These are phyloP conservation scores for Canna indica DNA, from an alignment of 176 grass and related monocot genomes.

Conservation along the genomic window DNA sequence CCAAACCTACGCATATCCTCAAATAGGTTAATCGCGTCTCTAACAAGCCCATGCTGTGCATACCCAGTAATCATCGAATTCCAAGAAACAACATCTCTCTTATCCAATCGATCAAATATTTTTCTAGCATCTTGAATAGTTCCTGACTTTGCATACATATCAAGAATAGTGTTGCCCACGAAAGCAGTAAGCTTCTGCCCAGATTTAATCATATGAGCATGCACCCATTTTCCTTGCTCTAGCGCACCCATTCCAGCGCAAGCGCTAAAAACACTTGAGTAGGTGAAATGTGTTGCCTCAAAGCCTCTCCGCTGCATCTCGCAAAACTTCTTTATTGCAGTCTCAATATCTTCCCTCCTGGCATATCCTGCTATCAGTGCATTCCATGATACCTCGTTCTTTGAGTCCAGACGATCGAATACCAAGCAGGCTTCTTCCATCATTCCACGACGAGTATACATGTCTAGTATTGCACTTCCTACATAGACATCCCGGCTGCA, in stretches of 20 bases:
- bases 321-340: slow-evolving; percentile 24
- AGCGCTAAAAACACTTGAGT: slow-evolving; percentile 50
- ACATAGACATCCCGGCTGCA: slow-evolving; percentile 48
- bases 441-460: slow-evolving; percentile 38
- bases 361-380: slow-evolving; percentile 52
- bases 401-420: slow-evolving; percentile 40
- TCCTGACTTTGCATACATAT: slow-evolving; percentile 68
- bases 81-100: slow-evolving; percentile 55
- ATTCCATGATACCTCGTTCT: slow-evolving; percentile 63
- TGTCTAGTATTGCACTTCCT: slow-evolving; percentile 55
- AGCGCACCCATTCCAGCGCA: slow-evolving; percentile 43
- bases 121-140: slow-evolving; percentile 48
- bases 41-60: slow-evolving; percentile 42
- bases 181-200: slow-evolving; percentile 43
- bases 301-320: slow-evolving; percentile 54
- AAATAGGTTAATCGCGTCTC: slow-evolving; percentile 42
- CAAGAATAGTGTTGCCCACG: slow-evolving; percentile 48
- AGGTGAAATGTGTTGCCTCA: slow-evolving; percentile 43
- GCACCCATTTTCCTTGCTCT: slow-evolving; percentile 67
- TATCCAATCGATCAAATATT: slow-evolving; percentile 47
- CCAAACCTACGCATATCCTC: slow-evolving; percentile 47
- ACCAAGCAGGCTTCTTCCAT: slow-evolving; percentile 40
- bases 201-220: slow-evolving; percentile 60
- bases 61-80: slow-evolving; percentile 59
- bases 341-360: slow-evolving; percentile 42